Base-by-base conservation (phyloP, 345 rosid species). In the Gossypium raimondii region DNA sequence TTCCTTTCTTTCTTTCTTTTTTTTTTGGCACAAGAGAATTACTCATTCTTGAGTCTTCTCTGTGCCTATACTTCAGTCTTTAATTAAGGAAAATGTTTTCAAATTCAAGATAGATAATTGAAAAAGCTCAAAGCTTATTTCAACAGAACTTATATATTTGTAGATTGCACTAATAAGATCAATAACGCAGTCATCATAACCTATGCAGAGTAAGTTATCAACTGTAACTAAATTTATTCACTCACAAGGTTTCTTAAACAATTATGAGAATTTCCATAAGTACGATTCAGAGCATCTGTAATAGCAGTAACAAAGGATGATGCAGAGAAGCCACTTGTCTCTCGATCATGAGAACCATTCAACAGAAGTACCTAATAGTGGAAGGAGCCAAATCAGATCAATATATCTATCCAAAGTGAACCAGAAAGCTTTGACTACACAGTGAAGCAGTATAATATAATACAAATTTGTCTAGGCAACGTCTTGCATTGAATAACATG, bases 331-430 rank as follows among this genome's bases (percentile, higher is more conserved):
- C 87, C 88, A 68, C 75, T 82, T 18, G 97, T 92, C 86, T 94
- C 97, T 24, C 97, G 84, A 86, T 94, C 98, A 83, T 81, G 88
- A 0, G 86, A 81, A 74, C 98, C 90, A 63, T 94, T 92, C 87
- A 94, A 75, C 73, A 94, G 73, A 64, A 92, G 92, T 3, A 94
- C 73, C 73, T 69, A 27, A 69, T 11, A 51, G 45, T 12, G 20
- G 59, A 25, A 16, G 73, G 45, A 69, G 59, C 44, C 24, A 16
- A 69, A 69, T 51, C 24, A 50, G 72, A 50, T 68, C 24, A 65
- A 11, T 11, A 38, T n/a, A 65, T 43, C 9, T 4, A 14, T 65
- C 51, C 51, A 65, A 65, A 65, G n/a, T 18, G 34, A 8, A 66
- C 22, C 1, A 44, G 52, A 66, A 44, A 44, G 53, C 70, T 64